Base-by-base conservation (phyloP, 108 stramenopile species). In the Aureococcus anophagefferens region DNA sequence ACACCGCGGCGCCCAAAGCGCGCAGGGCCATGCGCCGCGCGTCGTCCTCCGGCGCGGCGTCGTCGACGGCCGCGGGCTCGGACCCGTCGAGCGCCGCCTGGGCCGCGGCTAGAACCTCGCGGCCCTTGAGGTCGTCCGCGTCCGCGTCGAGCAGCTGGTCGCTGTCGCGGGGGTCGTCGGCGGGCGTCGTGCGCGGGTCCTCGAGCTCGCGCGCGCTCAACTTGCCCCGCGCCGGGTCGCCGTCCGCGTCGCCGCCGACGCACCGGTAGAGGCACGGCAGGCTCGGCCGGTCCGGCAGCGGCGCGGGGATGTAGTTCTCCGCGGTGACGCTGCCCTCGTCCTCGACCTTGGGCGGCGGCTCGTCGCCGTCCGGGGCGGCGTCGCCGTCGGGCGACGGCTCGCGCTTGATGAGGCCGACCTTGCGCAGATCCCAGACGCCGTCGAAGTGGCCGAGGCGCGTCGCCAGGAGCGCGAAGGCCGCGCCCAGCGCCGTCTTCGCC, bases 401-500 rank as follows among this genome's bases (percentile, higher is more conserved):
- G n/a, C 40, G 13, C 40, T 28, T 37, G 33, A 35, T 45, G 33
- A 29, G 28, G 13, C 35, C 30, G 32, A 21, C 33, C 11, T 66
- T 40, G 35, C 40, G 33, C 9, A 11, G n/a, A 33, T 40, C 25
- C 68, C 68, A 69, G 25, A 32, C 68, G 0, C 29, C 17, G 68
- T 69, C 68, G 46, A 69, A 36, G 31, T 33, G 35, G 31, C 68
- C 68, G 44, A 37, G 30, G 46, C 30, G 46, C 9, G 30, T n/a
- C 30, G 45, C 46, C n/a, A 46, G 16, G 4, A 69, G 5, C 11
- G 45, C 31, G 30, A 51, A 33, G 46, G 45, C 44, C 68, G 46
- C 68, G 33, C 68, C 68, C 9, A 69, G 45, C 14, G 32, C 36
- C 30, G 68, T 44, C 7, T 32, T 30, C 4, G 45, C 9, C 45